A percentile compares a stretch with the other conserved stretches of the same genome.
Conservation (phyloP, 371 early-diverging fungal genomes). For the Funneliformis caledonium region DNA sequence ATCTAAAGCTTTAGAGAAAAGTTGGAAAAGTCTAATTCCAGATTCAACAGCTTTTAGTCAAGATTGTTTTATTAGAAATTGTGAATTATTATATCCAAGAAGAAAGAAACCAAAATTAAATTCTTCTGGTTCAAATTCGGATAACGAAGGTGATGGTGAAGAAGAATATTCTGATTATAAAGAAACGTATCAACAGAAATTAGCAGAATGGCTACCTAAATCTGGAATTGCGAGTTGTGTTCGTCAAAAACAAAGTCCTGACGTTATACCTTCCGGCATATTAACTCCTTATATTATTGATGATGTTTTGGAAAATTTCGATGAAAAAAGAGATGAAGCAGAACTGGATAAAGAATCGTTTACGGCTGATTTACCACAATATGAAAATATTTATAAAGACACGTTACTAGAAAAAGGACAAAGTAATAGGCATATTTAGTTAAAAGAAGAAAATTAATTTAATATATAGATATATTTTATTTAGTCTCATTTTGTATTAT, state of each 20-base stretch:
- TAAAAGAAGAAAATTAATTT: no score
- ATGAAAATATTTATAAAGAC: slow-evolving; percentile 8
- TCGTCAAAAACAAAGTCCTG: slow-evolving; percentile 14
- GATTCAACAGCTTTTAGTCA: not conserved
- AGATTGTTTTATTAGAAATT: not conserved
- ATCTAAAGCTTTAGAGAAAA: slow-evolving; percentile 34
- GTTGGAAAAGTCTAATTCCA: slow-evolving; percentile 29
- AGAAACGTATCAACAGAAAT: slow-evolving; percentile 1
- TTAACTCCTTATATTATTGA: slow-evolving; percentile 30
- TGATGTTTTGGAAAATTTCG: not conserved
- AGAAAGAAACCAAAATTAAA: not conserved
- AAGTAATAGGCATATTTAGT: no score
- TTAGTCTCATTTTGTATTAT: no score
- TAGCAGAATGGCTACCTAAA: not conserved
- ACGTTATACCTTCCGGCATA: slow-evolving; percentile 23
- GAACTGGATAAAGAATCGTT: not conserved
- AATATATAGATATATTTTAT: no score
- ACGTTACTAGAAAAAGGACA: not conserved
- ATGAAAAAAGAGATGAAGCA: not conserved
- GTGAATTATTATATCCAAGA: not conserved
- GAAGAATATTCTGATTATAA: not conserved
- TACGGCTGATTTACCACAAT: slow-evolving; percentile 8
- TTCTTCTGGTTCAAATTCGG: not conserved
- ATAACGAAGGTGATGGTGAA: not conserved
- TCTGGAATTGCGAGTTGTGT: not conserved